phyloP scores from a whole-genome alignment of 352 stramenopile genomes.

The Pythium dissimile region DNA sequence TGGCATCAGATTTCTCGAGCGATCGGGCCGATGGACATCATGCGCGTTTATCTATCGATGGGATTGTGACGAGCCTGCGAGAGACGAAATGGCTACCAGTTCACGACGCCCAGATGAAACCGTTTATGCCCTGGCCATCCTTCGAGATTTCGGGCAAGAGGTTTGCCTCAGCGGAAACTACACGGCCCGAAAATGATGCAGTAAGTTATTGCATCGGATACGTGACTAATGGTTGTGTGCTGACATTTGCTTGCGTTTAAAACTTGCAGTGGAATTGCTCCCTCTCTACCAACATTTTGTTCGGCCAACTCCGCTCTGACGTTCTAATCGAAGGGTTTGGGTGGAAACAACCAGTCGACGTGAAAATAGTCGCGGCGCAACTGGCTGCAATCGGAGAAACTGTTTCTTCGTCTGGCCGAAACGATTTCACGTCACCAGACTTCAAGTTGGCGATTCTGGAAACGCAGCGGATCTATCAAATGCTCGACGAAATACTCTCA shows the following conservation, averaged over 20 bases:
- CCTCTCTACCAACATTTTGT: constrained; percentile 42
- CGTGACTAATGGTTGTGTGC: not conserved
- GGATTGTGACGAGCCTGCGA: not conserved
- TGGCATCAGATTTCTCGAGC: constrained; percentile 26
- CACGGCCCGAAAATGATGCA: constrained; percentile 50
- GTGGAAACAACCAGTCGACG: constrained; percentile 40
- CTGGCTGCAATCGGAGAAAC: constrained; percentile 41
- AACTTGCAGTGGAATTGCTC: constrained; percentile 62
- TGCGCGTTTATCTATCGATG: not conserved
- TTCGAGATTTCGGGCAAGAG: not conserved
- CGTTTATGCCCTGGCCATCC: constrained; percentile 56
- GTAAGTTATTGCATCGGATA: constrained; percentile 28
- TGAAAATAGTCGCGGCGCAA: constrained; percentile 34
- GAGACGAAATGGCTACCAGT: constrained; percentile 18
- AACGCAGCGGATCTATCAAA: constrained; percentile 52
- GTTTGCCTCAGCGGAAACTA: constrained; percentile 39
- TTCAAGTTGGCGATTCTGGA: constrained; percentile 30
- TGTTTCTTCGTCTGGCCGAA: not conserved
- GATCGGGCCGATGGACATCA: not conserved
- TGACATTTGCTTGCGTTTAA: constrained; percentile 6
- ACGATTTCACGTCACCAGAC: not conserved
- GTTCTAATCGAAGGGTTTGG: constrained; percentile 51
- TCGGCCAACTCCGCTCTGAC: constrained; percentile 50
- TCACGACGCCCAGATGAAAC: constrained; percentile 3
- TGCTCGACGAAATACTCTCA: constrained; percentile 36